These are phyloP conservation scores for Paramecium biaurelia DNA, from an alignment of 73 alveolate species.

Conservation along the genomic window DNA sequence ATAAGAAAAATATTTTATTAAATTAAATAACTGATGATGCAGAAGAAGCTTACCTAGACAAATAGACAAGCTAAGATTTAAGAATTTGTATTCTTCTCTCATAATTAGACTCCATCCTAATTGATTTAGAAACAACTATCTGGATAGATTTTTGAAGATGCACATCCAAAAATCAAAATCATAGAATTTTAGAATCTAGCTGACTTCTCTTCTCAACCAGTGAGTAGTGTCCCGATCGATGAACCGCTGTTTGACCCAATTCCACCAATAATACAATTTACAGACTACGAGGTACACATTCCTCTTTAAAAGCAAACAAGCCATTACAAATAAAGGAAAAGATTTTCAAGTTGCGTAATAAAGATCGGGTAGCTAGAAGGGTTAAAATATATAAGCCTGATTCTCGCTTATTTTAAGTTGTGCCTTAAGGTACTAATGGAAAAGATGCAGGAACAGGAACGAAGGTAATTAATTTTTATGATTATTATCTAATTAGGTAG, in stretches of 20 bases:
- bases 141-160: conserved; percentile 83
- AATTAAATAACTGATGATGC: conserved; percentile 45
- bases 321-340: conserved; percentile 66
- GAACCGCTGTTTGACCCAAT: conserved; percentile 99
- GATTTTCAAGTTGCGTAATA: conserved; percentile 79
- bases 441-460: conserved; percentile 68
- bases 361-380: conserved; percentile 96
- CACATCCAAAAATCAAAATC: conserved; percentile 89
- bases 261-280: conserved; percentile 96
- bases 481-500: conserved; percentile 72
- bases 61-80: not conserved
- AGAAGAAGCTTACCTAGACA: not conserved
- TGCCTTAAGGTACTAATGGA: conserved; percentile 85
- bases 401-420: conserved; percentile 94
- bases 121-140: conserved; percentile 83
- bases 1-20: not conserved
- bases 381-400: conserved; percentile 99
- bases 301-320: conserved; percentile 62
- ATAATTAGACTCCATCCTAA: conserved; percentile 70
- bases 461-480: conserved; percentile 65
- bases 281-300: conserved; percentile 96
- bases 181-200: conserved; percentile 95
- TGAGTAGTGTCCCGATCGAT: conserved; percentile 96
- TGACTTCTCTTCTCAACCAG: conserved; percentile 93
- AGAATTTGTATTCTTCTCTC: not conserved